Base-by-base conservation (phyloP, 2,329 filamentous ascomycete species). In the Stylonectria norvegica region DNA sequence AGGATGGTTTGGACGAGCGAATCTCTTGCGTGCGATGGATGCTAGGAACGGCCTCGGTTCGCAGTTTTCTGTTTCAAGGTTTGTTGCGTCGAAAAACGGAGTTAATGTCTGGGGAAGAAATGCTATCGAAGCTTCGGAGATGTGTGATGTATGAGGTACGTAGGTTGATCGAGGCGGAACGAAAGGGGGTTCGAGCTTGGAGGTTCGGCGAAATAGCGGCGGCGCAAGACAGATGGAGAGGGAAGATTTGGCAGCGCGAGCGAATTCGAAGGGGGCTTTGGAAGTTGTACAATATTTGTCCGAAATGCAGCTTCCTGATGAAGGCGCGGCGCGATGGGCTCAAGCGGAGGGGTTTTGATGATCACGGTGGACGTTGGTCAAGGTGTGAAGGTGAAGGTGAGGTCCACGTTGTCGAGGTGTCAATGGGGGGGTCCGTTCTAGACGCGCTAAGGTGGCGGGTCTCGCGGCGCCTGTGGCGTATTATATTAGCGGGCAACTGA, bases 401-500 rank as follows among this genome's bases (percentile, higher is more conserved):
- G n/a, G n/a, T n/a, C n/a, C n/a, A 38, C 34, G 34, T 42, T 48
- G 20, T 39, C 31, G 34, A 46, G 34, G 40, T 46, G 43, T 32
- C 40, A 23, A 42, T 45, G 42, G 49, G 49, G 43, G 49, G 43
- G 52, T 43, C 28, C 22, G 28, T 38, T 29, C 19, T 30, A 9
- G 43, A 30, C 36, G 38, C 41, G 48, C 52, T 54, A 57, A 50
- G 40, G 50, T 52, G 45, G 49, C 43, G 47, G 50, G 43, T 53
- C 40, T 29, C 50, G 41, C 52, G 51, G 50, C 45, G 45, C 44
- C 36, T 55, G 48, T 52, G 42, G 53, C 43, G 45, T 46, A 38
- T 47, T 43, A 15, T 36, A 34, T 42, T 38, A 14, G 27, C 7
- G 27, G 27, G 27, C 27, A 7, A 25, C 12, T 7, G 22, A 8